Evolutionary conservation across 192 early-diverging fungal species (phyloP).

Genomic region (Coemansia sp.): DNA sequence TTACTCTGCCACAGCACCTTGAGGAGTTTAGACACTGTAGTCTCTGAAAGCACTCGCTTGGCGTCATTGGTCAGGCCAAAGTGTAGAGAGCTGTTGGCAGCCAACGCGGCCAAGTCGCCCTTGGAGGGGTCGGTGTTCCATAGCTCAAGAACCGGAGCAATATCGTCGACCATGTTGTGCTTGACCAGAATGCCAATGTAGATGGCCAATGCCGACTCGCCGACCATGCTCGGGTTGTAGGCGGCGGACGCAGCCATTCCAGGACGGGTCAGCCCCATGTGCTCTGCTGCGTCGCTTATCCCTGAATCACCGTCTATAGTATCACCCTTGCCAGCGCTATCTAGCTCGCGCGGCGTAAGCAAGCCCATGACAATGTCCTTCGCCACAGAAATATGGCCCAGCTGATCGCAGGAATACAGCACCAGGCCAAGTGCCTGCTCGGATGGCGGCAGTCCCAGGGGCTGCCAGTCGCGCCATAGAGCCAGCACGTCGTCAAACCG

Average conservation of each 20-base stretch:
- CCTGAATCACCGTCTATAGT: not conserved
- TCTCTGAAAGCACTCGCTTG: conserved; percentile 24
- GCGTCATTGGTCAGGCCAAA: not conserved
- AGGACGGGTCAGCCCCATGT: not conserved
- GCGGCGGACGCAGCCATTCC: not conserved
- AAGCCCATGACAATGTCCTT: conserved; percentile 31
- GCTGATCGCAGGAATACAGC: conserved; percentile 52
- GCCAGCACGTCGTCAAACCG: conserved; percentile 22
- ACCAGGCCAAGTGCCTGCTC: conserved; percentile 22
- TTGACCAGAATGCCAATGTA: conserved; percentile 46
- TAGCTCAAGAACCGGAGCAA: conserved; percentile 25
- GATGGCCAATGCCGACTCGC: conserved; percentile 33
- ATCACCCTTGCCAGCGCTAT: not conserved
- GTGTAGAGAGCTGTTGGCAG: not conserved
- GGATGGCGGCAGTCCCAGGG: conserved; percentile 17
- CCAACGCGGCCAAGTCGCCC: not conserved
- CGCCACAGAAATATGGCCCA: conserved; percentile 25
- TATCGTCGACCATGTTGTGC: conserved; percentile 23
- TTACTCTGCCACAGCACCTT: conserved; percentile 21
- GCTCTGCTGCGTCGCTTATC: not conserved
- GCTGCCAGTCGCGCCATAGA: conserved; percentile 44
- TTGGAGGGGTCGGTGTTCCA: conserved; percentile 14
- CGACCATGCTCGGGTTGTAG: conserved; percentile 23
- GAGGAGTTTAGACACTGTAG: conserved; percentile 24
- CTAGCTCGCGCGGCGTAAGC: conserved; percentile 14